These are phyloP conservation scores for Quercus phellos DNA, from an alignment of 331 rosid species.

Conservation along the genomic window DNA sequence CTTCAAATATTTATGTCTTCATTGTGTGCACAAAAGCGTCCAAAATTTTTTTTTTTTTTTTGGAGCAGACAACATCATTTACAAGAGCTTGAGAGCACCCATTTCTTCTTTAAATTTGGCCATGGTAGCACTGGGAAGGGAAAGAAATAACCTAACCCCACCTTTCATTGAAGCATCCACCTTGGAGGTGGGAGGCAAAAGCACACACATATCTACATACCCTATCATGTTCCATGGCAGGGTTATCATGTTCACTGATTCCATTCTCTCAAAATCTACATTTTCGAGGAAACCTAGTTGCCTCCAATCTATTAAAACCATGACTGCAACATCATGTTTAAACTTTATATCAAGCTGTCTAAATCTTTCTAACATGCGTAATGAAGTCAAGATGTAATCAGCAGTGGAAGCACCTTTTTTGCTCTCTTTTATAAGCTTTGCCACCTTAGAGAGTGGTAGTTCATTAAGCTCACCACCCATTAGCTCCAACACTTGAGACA, in stretches of 20 bases:
- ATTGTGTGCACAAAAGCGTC: too few relatives aligned
- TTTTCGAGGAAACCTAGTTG: slow-evolving; percentile 38
- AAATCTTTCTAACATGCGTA: slow-evolving; percentile 27
- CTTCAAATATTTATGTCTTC: too few relatives aligned
- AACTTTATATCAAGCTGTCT: slow-evolving; percentile 5
- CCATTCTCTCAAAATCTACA: slow-evolving; percentile 42
- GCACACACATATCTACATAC: neutral
- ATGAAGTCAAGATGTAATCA: slow-evolving; percentile 19
- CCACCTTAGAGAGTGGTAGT: slow-evolving; percentile 30
- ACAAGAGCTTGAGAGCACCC: slow-evolving; percentile 22
- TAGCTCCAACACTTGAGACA: slow-evolving; percentile 16
- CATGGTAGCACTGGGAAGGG: slow-evolving; percentile 38
- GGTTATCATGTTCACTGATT: slow-evolving; percentile 32
- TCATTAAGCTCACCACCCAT: slow-evolving; percentile 40
- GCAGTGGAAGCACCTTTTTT: slow-evolving; percentile 16
- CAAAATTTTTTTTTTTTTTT: too few relatives aligned
- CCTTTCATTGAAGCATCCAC: slow-evolving; percentile 35
- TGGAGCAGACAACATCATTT: neutral
- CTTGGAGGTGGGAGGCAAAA: slow-evolving; percentile 13
- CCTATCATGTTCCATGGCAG: slow-evolving; percentile 43
- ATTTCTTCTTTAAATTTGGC: slow-evolving; percentile 39
- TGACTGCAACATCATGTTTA: slow-evolving; percentile 25
- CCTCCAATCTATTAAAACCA: slow-evolving; percentile 49
- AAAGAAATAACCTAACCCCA: slow-evolving; percentile 35
- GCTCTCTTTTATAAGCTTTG: slow-evolving; percentile 39